A percentile compares a stretch with the other conserved stretches of the same genome.
Conservation (phyloP, 345 rosid species). For the Eutrema yunnanense region DNA sequence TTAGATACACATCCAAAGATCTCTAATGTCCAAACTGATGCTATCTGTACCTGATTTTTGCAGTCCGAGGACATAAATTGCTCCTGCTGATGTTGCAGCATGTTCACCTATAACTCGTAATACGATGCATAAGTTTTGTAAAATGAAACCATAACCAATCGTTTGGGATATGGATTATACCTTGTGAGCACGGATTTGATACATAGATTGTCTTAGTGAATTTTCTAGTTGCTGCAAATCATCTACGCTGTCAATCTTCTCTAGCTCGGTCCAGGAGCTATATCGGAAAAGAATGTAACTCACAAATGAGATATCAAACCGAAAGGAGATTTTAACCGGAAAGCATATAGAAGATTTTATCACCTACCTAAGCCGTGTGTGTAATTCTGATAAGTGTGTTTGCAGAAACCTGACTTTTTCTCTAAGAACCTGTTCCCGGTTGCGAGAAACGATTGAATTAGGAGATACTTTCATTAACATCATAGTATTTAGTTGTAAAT, state of each 20-base stretch:
- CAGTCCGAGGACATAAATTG: slow-evolving; percentile 42
- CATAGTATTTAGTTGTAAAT: slow-evolving; percentile 11
- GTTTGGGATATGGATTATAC: slow-evolving; percentile 27
- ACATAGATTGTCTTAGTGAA: slow-evolving; percentile 47
- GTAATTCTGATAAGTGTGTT: slow-evolving; percentile 45
- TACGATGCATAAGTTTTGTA: slow-evolving; percentile 2
- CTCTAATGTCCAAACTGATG: not conserved
- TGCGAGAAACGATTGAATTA: not conserved
- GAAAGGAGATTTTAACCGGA: not conserved
- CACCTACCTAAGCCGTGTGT: slow-evolving; percentile 66
- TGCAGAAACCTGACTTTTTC: slow-evolving; percentile 41
- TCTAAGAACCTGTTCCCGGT: slow-evolving; percentile 38
- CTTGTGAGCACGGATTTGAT: slow-evolving; percentile 45
- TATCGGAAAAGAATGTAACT: slow-evolving; percentile 6
- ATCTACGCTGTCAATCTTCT: slow-evolving; percentile 44
- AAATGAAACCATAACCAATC: not conserved
- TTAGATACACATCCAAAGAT: not conserved
- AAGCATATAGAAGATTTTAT: not conserved
- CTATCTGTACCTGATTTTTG: slow-evolving; percentile 38
- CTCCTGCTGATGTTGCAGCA: slow-evolving; percentile 22
- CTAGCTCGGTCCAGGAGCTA: slow-evolving; percentile 55
- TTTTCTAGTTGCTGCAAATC: slow-evolving; percentile 52
- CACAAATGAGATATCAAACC: not conserved
- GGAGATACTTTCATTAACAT: slow-evolving; percentile 3
- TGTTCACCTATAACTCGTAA: slow-evolving; percentile 3